These are phyloP conservation scores for Parmales sp. DNA, from an alignment of 108 stramenopile species.

Conservation along the genomic window DNA sequence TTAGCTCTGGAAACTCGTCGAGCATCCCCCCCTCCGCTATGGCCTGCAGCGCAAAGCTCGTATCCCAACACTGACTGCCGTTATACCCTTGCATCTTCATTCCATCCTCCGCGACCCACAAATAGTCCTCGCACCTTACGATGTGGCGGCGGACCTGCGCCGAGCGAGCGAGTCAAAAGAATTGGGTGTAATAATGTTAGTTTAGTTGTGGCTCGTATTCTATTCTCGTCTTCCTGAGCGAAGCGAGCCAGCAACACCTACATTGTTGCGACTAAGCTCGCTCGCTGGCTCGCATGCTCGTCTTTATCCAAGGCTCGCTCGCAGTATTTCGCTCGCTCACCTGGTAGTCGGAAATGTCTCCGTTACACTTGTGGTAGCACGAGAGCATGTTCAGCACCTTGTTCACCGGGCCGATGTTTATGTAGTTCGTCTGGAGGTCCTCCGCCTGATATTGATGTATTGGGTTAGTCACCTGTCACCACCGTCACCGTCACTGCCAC, in stretches of 20 bases:
- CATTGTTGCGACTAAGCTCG: too few relatives aligned
- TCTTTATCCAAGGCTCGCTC: too few relatives aligned
- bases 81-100: constrained; percentile 99
- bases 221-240: too few relatives aligned
- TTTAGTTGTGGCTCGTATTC: too few relatives aligned
- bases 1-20: constrained; percentile 60
- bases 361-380: constrained; percentile 2
- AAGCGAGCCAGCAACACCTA: too few relatives aligned
- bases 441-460: constrained; percentile 68
- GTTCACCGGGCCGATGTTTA: constrained; percentile 96
- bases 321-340: too few relatives aligned
- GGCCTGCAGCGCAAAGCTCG: constrained; percentile 90
- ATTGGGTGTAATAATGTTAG: too few relatives aligned
- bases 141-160: constrained; percentile 79
- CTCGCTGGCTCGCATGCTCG: too few relatives aligned
- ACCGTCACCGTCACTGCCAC: not conserved
- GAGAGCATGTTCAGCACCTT: constrained; percentile 89
- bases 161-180: too few relatives aligned
- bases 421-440: constrained; percentile 91
- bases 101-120: constrained; percentile 98
- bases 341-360: not conserved
- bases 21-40: constrained; percentile 64
- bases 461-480: not conserved
- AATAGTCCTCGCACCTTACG: constrained; percentile 80
- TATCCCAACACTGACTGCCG: constrained; percentile 96